Percentiles rank a stretch among this genome's conserved stretches.
Conservation (phyloP, 139 green algal genomes). For the Chlorella vulgaris region DNA sequence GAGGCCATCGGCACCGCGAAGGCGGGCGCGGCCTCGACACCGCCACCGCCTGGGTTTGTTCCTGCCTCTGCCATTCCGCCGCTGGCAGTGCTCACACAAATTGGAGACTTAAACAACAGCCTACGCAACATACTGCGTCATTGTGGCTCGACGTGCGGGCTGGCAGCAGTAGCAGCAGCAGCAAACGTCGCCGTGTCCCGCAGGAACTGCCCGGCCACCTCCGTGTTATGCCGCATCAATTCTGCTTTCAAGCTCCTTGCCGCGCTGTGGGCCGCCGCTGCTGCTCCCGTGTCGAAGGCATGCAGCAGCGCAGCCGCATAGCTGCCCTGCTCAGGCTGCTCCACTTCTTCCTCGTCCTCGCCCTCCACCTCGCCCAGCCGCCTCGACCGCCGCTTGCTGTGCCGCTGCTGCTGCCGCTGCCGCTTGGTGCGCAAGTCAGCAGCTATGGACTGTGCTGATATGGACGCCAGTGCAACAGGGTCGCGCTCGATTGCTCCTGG, state of each 20-base stretch:
- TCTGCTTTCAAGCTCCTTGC: neutral
- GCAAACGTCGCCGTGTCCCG: neutral
- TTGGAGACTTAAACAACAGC: too few species aligned
- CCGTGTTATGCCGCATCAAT: neutral
- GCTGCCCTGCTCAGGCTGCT: neutral
- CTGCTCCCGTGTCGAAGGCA: neutral
- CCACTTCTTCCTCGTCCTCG: neutral
- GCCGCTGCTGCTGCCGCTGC: neutral
- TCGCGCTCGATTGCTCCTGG: neutral
- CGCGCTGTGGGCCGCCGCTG: neutral
- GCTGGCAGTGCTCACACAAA: too few species aligned
- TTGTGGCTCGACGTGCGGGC: too few species aligned
- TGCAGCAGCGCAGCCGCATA: slow-evolving; percentile 8
- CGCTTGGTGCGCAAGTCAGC: neutral
- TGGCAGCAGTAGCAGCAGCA: neutral
- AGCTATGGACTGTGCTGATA: neutral
- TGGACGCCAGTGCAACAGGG: neutral
- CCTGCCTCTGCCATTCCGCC: too few species aligned
- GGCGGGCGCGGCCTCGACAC: too few species aligned
- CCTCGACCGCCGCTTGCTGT: neutral
- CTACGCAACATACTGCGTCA: too few species aligned
- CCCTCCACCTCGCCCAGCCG: neutral
- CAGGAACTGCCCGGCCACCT: neutral
- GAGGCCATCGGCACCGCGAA: too few species aligned
- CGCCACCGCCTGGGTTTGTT: too few species aligned